phyloP scores from a whole-genome alignment of 1,284 basidiomycete species.

The Rhodofomes roseus region DNA sequence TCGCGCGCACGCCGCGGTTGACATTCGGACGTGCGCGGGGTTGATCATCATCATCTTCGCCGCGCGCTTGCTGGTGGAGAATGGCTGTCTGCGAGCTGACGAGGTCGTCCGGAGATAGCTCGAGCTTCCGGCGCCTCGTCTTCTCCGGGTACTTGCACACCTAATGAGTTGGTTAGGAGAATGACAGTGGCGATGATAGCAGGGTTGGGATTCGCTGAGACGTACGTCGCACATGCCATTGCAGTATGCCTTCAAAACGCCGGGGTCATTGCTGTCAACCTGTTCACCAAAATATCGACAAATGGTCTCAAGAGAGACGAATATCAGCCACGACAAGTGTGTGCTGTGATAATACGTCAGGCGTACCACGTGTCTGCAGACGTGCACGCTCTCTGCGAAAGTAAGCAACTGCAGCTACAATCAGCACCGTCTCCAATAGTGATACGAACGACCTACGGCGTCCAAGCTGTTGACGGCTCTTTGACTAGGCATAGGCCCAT shows the following conservation, averaged over 20 bases:
- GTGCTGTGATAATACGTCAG: background rate
- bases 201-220: background rate
- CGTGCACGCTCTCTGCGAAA: slow-evolving; percentile 58
- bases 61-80: slow-evolving; percentile 18
- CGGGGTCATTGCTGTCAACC: slow-evolving; percentile 50
- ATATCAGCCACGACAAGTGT: background rate
- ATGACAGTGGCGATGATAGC: background rate
- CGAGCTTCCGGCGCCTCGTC: slow-evolving; percentile 42
- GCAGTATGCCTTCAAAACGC: slow-evolving; percentile 56
- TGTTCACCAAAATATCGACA: slow-evolving; percentile 83
- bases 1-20: background rate
- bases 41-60: slow-evolving; percentile 27
- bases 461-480: slow-evolving; percentile 62
- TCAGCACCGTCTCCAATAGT: background rate
- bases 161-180: slow-evolving; percentile 31
- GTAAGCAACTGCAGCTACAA: slow-evolving; percentile 47
- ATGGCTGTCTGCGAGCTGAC: slow-evolving; percentile 30
- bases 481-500: slow-evolving; percentile 61
- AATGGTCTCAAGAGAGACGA: slow-evolving; percentile 45
- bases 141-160: slow-evolving; percentile 76
- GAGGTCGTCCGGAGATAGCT: slow-evolving; percentile 47
- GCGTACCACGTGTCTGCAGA: slow-evolving; percentile 76
- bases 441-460: slow-evolving; percentile 40
- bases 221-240: slow-evolving; percentile 82
- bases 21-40: background rate